These are phyloP conservation scores for Fusarium odoratissimum DNA, from an alignment of 2,329 filamentous ascomycete genomes.

Conservation along the genomic window DNA sequence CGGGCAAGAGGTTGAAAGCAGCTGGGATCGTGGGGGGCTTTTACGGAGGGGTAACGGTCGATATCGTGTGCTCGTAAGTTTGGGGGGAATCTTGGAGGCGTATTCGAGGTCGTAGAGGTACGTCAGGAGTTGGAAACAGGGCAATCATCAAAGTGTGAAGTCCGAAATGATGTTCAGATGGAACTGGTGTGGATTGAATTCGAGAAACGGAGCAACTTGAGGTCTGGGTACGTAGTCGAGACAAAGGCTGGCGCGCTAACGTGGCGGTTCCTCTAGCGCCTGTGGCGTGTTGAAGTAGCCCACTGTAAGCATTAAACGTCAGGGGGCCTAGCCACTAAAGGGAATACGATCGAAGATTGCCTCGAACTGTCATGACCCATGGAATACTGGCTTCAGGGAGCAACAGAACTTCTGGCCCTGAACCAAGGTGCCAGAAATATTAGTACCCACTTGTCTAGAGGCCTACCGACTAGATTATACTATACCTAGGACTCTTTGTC, in stretches of 20 bases:
- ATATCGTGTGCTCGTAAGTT: neutral
- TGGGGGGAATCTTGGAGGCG: neutral
- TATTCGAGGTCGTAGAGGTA: neutral
- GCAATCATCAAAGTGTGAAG: slow-evolving; percentile 15
- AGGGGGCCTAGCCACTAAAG: slow-evolving; percentile 2
- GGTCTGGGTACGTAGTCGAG: slow-evolving; percentile 14
- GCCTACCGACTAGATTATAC: neutral
- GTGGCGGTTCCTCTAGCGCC: slow-evolving; percentile 41
- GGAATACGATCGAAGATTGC: neutral
- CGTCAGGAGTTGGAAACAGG: neutral
- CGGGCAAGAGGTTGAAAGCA: slow-evolving; percentile 14
- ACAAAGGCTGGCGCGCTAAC: slow-evolving; percentile 33
- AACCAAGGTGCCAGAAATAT: neutral
- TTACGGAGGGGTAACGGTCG: neutral
- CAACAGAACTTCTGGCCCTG: neutral
- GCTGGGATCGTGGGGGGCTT: neutral
- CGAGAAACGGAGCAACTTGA: slow-evolving; percentile 31
- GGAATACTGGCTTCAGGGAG: neutral
- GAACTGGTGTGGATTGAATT: slow-evolving; percentile 14
- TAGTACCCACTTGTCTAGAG: neutral
- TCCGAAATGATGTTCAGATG: slow-evolving; percentile 30
- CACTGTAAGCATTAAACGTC: slow-evolving; percentile 26
- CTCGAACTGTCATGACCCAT: slow-evolving; percentile 1
- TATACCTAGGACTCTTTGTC: neutral
- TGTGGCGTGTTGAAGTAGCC: slow-evolving; percentile 35